Conservation (phyloP, 2,329 filamentous ascomycete genomes). For the Rachicladosporium sp. region DNA sequence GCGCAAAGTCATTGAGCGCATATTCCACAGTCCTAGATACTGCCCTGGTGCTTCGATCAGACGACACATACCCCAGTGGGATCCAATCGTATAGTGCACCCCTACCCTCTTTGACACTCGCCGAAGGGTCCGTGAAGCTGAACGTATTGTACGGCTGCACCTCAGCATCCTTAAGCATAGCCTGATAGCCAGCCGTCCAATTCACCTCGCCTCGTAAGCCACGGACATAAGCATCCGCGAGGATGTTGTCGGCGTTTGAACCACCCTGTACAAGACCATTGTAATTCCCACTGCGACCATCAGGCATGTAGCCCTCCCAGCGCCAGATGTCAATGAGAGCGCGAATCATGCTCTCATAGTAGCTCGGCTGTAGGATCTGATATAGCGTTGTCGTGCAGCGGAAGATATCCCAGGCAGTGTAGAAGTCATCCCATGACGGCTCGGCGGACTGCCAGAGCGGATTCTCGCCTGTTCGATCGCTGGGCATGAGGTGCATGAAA, state of each 20-base stretch:
- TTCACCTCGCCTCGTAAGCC: constrained; percentile 20
- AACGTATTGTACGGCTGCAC: constrained; percentile 19
- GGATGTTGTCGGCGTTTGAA: constrained; percentile 23
- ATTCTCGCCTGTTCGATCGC: constrained; percentile 60
- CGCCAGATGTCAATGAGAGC: constrained; percentile 58
- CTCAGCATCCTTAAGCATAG: constrained; percentile 25
- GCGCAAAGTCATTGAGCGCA: constrained; percentile 31
- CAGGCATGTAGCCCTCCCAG: constrained; percentile 24
- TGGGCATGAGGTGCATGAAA: constrained; percentile 56
- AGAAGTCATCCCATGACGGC: constrained; percentile 61
- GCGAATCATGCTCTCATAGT: constrained; percentile 54
- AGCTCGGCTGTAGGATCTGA: constrained; percentile 50
- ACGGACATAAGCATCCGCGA: constrained; percentile 25
- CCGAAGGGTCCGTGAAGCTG: constrained; percentile 18
- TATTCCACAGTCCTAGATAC: constrained; percentile 33
- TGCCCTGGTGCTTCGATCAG: constrained; percentile 23
- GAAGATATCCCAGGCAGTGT: constrained; percentile 56
- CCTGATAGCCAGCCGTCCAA: constrained; percentile 22
- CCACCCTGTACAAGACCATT: constrained; percentile 26
- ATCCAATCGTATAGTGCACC: constrained; percentile 33
- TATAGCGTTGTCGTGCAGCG: constrained; percentile 53
- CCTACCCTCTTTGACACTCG: constrained; percentile 30
- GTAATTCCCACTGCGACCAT: constrained; percentile 23
- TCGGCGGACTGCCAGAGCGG: constrained; percentile 51
- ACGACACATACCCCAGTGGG: constrained; percentile 28